A percentile compares a stretch with the other conserved stretches of the same genome.
Evolutionary conservation across 2,329 filamentous ascomycete genomes (phyloP).

Genomic region (Ploettnerulaceae sp.): DNA sequence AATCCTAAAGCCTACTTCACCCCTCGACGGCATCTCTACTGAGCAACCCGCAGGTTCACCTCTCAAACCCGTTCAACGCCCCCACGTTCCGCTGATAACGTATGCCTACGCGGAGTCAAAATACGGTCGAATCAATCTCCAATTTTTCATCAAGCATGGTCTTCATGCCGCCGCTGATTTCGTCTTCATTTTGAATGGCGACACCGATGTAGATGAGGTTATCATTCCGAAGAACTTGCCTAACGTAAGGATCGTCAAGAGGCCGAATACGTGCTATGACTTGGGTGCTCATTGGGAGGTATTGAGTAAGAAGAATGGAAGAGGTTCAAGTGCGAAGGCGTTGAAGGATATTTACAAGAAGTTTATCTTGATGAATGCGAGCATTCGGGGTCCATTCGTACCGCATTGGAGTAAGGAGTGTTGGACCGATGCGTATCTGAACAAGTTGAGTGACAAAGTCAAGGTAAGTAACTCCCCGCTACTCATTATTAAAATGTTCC

Average conservation of each 20-base stretch:
- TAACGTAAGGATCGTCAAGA: conserved; percentile 24
- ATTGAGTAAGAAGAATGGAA: conserved; percentile 9
- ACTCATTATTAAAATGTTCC: background rate
- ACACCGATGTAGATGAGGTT: conserved; percentile 15
- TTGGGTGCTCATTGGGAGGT: conserved; percentile 28
- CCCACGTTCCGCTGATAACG: conserved; percentile 20
- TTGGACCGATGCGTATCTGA: conserved; percentile 29
- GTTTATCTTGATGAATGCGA: conserved; percentile 31
- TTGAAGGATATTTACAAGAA: conserved; percentile 24
- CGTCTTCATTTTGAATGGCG: conserved; percentile 30
- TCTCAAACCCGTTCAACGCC: background rate
- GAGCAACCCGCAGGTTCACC: background rate
- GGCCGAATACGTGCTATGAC: conserved; percentile 30
- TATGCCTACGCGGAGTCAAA: conserved; percentile 29
- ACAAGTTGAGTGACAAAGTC: conserved; percentile 22
- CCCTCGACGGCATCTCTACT: background rate
- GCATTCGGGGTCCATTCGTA: conserved; percentile 30
- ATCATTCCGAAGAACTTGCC: conserved; percentile 16
- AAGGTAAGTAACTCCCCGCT: conserved; percentile 18
- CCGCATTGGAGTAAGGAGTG: conserved; percentile 27
- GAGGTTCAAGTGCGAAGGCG: background rate
- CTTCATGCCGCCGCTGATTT: conserved; percentile 29
- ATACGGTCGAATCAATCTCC: conserved; percentile 23
- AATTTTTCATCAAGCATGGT: conserved; percentile 28
- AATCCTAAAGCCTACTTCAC: background rate